phyloP scores from a whole-genome alignment of 805 yeast species.

The Yarrowia sp. region DNA sequence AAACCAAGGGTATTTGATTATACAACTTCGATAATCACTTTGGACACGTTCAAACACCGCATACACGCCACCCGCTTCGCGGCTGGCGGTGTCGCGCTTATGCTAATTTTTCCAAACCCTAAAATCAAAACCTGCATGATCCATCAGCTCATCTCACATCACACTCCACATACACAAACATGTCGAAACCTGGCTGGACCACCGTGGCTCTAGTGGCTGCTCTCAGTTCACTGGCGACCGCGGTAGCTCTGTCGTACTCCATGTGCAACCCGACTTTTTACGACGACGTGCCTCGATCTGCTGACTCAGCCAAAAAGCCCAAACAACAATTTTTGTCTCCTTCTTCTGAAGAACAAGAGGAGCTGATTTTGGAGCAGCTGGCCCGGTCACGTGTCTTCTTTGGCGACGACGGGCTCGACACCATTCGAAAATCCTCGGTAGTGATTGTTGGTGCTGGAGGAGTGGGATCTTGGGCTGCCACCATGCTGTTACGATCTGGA shows the following conservation, averaged over 20 bases:
- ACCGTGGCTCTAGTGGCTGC: neutral
- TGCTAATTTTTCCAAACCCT: neutral
- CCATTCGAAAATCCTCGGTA: slow-evolving; percentile 66
- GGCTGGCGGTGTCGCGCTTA: too few relatives aligned
- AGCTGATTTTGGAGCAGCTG: slow-evolving; percentile 81
- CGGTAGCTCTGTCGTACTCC: neutral
- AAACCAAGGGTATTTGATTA: too few relatives aligned
- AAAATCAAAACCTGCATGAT: neutral
- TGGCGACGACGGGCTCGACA: slow-evolving; percentile 77
- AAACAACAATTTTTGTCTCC: neutral
- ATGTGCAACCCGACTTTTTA: slow-evolving; percentile 17
- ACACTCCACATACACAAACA: neutral
- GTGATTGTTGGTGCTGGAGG: slow-evolving; percentile 96
- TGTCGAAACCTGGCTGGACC: slow-evolving; percentile 22
- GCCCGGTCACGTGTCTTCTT: slow-evolving; percentile 92
- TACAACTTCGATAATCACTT: too few relatives aligned
- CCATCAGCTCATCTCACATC: neutral
- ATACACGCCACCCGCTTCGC: too few relatives aligned
- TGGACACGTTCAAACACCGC: too few relatives aligned
- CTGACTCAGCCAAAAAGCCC: neutral
- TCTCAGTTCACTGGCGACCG: slow-evolving; percentile 19
- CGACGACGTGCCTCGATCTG: neutral
- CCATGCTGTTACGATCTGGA: slow-evolving; percentile 91
- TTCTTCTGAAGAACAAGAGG: slow-evolving; percentile 44
- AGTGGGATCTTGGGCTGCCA: slow-evolving; percentile 94